A percentile compares a stretch with the other conserved stretches of the same genome.
Conservation (phyloP, 2,329 filamentous ascomycete genomes). For the Acephala macrosclerotiorum region DNA sequence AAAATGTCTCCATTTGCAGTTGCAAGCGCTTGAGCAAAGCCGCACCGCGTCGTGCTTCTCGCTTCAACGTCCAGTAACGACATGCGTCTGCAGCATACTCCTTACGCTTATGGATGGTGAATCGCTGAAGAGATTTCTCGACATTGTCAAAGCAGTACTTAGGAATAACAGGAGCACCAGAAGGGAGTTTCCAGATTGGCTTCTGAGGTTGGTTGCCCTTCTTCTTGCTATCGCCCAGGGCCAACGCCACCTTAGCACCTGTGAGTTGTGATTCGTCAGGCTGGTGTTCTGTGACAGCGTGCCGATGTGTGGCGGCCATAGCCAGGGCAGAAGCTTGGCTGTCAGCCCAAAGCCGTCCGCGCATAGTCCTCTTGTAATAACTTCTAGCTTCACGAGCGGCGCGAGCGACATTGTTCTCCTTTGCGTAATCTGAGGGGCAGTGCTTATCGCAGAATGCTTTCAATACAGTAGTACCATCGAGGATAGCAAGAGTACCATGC, state of each 20-base stretch:
- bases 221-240: constrained; percentile 76
- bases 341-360: constrained; percentile 89
- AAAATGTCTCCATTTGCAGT: constrained; percentile 94
- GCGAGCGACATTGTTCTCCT: constrained; percentile 82
- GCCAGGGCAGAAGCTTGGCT: constrained; percentile 84
- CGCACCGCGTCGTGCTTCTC: constrained; percentile 89
- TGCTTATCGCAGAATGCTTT: constrained; percentile 98
- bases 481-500: constrained; percentile 77
- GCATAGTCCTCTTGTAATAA: constrained; percentile 91
- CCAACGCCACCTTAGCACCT: constrained; percentile 80
- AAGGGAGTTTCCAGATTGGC: constrained; percentile 88
- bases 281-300: constrained; percentile 71
- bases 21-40: constrained; percentile 92
- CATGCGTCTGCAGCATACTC: constrained; percentile 93
- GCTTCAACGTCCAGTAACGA: constrained; percentile 97
- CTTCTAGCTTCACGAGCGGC: constrained; percentile 85
- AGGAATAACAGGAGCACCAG: constrained; percentile 92
- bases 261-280: constrained; percentile 85
- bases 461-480: constrained; percentile 80
- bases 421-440: constrained; percentile 86
- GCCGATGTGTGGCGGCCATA: constrained; percentile 75
- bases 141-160: constrained; percentile 87
- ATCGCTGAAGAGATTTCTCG: constrained; percentile 81
- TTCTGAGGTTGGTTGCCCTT: constrained; percentile 73
- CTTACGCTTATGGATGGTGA: constrained; percentile 85